Conservation (phyloP, 306 rosid species). For the Carpinus fangiana region DNA sequence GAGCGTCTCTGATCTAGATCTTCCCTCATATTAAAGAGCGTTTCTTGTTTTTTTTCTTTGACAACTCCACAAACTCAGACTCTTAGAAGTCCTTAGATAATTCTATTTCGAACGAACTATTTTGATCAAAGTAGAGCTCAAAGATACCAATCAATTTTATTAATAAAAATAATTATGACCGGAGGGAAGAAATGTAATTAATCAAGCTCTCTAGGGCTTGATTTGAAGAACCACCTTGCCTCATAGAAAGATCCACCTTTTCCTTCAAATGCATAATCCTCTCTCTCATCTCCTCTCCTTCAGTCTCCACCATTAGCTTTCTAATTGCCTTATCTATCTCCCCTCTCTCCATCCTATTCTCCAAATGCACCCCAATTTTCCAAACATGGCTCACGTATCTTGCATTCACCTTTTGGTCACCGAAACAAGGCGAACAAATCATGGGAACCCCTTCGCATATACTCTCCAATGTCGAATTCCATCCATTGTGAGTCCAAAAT, state of each 20-base stretch:
- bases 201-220: constrained; percentile 29
- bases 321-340: constrained; percentile 45
- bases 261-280: constrained; percentile 48
- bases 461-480: constrained; percentile 75
- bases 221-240: constrained; percentile 38
- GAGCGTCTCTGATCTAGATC: too few species aligned
- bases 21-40: too few species aligned
- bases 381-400: constrained; percentile 60
- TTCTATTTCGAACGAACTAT: too few species aligned
- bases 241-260: constrained; percentile 14
- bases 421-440: constrained; percentile 57
- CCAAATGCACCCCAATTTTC: constrained; percentile 50
- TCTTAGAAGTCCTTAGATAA: too few species aligned
- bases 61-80: too few species aligned
- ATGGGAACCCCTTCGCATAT: constrained; percentile 66
- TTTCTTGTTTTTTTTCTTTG: too few species aligned
- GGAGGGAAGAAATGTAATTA: constrained; percentile 8
- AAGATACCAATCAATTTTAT: not conserved
- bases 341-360: constrained; percentile 40
- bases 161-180: not conserved
- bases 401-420: constrained; percentile 57
- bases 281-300: constrained; percentile 46
- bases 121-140: not conserved
- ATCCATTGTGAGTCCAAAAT: constrained; percentile 69
- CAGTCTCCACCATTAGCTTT: constrained; percentile 38